phyloP scores from a whole-genome alignment of 2,329 filamentous ascomycete species.

The Penicillium concentricum region DNA sequence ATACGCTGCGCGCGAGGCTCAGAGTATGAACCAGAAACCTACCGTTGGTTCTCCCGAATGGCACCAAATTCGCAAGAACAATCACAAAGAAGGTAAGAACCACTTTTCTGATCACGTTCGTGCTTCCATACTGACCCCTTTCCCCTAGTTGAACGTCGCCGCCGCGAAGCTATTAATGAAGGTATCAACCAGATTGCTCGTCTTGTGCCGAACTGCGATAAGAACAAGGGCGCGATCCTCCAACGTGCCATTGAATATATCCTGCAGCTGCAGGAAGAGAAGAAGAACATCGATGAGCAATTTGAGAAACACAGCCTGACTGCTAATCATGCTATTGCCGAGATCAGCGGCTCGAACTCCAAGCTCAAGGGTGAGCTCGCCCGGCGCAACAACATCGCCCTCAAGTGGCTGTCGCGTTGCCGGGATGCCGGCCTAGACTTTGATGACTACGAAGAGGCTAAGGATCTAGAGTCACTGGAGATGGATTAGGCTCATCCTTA shows the following conservation, averaged over 20 bases:
- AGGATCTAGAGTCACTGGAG: constrained; percentile 40
- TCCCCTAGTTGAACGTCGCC: constrained; percentile 80
- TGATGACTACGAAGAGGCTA: constrained; percentile 48
- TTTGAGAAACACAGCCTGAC: constrained; percentile 47
- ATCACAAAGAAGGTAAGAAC: constrained; percentile 90
- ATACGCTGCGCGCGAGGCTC: constrained; percentile 53
- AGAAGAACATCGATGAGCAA: constrained; percentile 42
- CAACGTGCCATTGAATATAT: constrained; percentile 94
- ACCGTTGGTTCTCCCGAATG: constrained; percentile 95
- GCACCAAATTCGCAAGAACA: constrained; percentile 96
- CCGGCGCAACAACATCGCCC: constrained; percentile 70
- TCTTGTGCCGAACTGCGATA: constrained; percentile 95
- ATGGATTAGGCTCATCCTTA: constrained; percentile 29
- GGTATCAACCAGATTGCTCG: constrained; percentile 97
- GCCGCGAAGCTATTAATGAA: constrained; percentile 97
- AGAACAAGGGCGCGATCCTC: constrained; percentile 97
- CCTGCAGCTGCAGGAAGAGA: constrained; percentile 65
- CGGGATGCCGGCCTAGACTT: constrained; percentile 50
- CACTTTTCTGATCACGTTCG: not conserved
- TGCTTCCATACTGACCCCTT: constrained; percentile 12
- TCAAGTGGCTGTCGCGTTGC: constrained; percentile 49
- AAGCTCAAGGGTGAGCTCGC: constrained; percentile 93
- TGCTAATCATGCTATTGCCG: constrained; percentile 58
- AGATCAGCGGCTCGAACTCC: constrained; percentile 90
- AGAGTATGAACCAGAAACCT: constrained; percentile 65